Base-by-base conservation (phyloP, 2,329 filamentous ascomycete genomes). In the Hyphodiscus sp. region DNA sequence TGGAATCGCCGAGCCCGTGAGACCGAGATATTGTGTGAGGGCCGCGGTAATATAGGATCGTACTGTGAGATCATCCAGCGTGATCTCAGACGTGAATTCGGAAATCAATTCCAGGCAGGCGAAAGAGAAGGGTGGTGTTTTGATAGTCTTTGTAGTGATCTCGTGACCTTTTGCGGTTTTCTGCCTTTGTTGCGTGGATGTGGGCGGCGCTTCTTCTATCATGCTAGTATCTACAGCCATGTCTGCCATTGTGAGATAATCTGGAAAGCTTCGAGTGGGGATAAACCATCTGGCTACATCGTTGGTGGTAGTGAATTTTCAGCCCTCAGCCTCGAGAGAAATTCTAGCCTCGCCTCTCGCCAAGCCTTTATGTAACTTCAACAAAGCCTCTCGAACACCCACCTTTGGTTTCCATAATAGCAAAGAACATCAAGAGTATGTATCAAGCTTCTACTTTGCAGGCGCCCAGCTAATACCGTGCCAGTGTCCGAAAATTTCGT, bases 11-110 rank as follows among this genome's bases (percentile, higher is more conserved):
- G 76, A 71, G 11, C 89, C 89, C 0, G 81, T 83, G 18, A 81
- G 70, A 19, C 89, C 89, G 1, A 92, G 78, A 62, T 88, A 91
- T 57, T 86, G 80, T 1, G 74, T 74, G 8, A 92, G 72, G 0
- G 87, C 83, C 1, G 77, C 69, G 1, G 78, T 80, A 60, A 87
- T 79, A 64, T 87, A 83, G 0, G 81, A 74, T 33, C 80, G 81
- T 18, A 79, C 74, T 41, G 83, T 83, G 2, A 90, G 71, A 2
- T 76, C 72, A 68, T 91, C 86, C 6, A 89, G 71, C 2, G 51
- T 48, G 23, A 47, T 45, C 33, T 57, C 56, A 18, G 41, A 33
- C 13, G 62, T 58, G 15, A 59, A 54, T 29, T 68, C 62, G 45
- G 66, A 71, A 54, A 73, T 64, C 23, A 82, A 70, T 58, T 79